Evolutionary conservation across 140 eudicot genomes (phyloP).

Genomic region (Bidens hawaiensis): DNA sequence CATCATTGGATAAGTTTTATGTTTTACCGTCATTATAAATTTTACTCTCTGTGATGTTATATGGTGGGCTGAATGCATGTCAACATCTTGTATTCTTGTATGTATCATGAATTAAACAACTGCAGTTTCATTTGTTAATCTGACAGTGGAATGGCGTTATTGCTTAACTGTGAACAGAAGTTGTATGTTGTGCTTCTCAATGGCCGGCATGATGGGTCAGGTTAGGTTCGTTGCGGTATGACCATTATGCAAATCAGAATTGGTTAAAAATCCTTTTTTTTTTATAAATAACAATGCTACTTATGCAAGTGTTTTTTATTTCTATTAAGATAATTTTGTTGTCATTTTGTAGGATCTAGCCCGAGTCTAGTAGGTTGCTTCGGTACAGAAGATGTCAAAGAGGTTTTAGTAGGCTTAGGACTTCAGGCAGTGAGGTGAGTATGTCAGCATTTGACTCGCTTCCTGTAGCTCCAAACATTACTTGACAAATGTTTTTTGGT

Average conservation of each 20-base stretch:
- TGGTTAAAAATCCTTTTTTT: constrained; percentile 3
- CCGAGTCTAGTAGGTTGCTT: constrained; percentile 44
- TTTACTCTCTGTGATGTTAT: too few relatives aligned
- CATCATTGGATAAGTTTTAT: too few relatives aligned
- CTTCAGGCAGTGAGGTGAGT: constrained; percentile 62
- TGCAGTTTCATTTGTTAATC: not conserved
- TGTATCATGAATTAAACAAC: not conserved
- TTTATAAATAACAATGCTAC: not conserved
- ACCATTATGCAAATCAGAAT: constrained; percentile 29
- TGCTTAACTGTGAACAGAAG: constrained; percentile 55
- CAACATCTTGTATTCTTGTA: not conserved
- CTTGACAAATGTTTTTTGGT: constrained; percentile 7
- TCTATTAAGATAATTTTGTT: constrained; percentile 7
- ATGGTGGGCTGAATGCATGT: not conserved
- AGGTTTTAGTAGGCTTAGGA: constrained; percentile 64
- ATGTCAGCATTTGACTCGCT: constrained; percentile 7
- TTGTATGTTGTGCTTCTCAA: constrained; percentile 45
- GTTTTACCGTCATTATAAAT: too few relatives aligned
- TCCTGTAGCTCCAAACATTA: not conserved
- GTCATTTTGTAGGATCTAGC: constrained; percentile 32
- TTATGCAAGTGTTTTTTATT: constrained; percentile 16
- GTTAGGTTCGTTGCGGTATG: constrained; percentile 79
- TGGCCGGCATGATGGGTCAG: constrained; percentile 55
- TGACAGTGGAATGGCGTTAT: constrained; percentile 43
- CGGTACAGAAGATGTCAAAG: constrained; percentile 47